Conservation (phyloP, 306 rosid species). For the Castanea mollissima region DNA sequence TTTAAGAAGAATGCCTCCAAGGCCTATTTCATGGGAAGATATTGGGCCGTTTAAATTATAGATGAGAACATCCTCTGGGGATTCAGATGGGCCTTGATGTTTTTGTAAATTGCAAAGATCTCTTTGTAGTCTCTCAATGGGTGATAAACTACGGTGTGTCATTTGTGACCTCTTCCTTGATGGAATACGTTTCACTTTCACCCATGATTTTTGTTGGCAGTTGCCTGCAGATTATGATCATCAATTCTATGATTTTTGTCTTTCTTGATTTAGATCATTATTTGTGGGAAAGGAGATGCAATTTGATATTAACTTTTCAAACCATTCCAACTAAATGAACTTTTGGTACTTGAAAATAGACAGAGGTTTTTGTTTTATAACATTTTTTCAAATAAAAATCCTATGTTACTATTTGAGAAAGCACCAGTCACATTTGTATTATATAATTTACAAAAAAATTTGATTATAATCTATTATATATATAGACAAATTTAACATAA, state of each 20-base stretch:
- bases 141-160: neutral
- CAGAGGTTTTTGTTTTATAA: too few relatives aligned
- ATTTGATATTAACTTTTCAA: too few relatives aligned
- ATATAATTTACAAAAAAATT: too few relatives aligned
- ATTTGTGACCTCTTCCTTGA: neutral
- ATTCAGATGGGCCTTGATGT: neutral
- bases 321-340: too few relatives aligned
- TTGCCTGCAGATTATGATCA: too few relatives aligned
- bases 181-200: neutral
- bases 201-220: neutral
- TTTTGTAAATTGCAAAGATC: neutral
- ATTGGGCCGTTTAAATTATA: neutral
- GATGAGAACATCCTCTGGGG: neutral
- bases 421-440: too few relatives aligned
- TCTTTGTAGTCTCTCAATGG: neutral
- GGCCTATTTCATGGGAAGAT: constrained; percentile 7
- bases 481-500: too few relatives aligned
- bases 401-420: too few relatives aligned
- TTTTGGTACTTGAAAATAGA: too few relatives aligned
- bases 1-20: neutral
- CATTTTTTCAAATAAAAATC: too few relatives aligned
- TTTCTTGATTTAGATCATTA: neutral
- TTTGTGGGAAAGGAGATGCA: neutral
- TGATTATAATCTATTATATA: too few relatives aligned
- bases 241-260: too few relatives aligned